Conservation (phyloP, 495 filamentous ascomycete genomes). For the Lepraria neglecta region DNA sequence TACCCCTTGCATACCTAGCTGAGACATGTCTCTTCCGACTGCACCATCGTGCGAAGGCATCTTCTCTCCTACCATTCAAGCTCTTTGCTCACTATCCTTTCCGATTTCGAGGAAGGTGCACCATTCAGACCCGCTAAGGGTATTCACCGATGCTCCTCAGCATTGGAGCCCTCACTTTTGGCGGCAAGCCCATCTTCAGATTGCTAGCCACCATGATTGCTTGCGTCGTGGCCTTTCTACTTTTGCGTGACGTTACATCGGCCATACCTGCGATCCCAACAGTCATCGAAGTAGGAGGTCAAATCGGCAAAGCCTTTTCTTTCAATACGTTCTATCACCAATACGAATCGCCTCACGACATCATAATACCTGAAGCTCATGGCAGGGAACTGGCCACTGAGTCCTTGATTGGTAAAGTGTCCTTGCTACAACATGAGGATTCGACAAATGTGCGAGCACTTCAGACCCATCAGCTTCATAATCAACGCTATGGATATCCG, state of each 20-base stretch:
- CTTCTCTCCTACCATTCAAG: neutral
- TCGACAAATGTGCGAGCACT: neutral
- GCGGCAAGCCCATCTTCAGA: neutral
- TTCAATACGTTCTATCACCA: neutral
- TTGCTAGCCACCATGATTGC: neutral
- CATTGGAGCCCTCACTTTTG: neutral
- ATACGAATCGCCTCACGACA: neutral
- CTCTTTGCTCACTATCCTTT: neutral
- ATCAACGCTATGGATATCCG: neutral
- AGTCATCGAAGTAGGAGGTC: neutral
- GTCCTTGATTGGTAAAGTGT: neutral
- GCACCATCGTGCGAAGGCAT: neutral
- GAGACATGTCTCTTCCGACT: neutral
- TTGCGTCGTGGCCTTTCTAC: neutral
- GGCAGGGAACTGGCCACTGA: neutral
- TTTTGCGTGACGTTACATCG: neutral
- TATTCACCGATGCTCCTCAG: neutral
- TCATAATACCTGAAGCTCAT: neutral
- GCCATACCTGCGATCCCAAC: neutral
- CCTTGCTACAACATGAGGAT: neutral
- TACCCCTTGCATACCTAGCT: neutral
- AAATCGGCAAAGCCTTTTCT: neutral
- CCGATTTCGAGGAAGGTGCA: neutral
- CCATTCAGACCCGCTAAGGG: neutral
- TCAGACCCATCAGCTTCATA: neutral